A percentile compares a stretch with the other conserved stretches of the same genome.
Conservation (phyloP, 2,329 filamentous ascomycete species). For the Hortaea sp. region DNA sequence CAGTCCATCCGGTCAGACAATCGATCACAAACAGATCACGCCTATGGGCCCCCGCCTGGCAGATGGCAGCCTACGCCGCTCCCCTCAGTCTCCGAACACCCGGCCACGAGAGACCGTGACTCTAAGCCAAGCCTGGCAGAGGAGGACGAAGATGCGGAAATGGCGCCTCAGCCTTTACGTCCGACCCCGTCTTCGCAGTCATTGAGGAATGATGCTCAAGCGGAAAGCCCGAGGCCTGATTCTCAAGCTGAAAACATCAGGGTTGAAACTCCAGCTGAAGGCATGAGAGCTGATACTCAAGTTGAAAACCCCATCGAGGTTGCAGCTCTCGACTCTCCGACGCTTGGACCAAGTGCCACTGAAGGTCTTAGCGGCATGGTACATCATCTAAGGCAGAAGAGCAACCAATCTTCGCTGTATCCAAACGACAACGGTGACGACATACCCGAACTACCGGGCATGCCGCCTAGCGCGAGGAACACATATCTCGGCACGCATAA, state of each 20-base stretch:
- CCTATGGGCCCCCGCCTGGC: conserved; percentile 13
- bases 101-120: conserved; percentile 18
- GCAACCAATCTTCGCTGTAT: conserved; percentile 72
- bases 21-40: conserved; percentile 13
- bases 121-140: conserved; percentile 18
- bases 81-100: conserved; percentile 27
- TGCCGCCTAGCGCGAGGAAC: conserved; percentile 10
- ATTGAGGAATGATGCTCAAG: conserved; percentile 7
- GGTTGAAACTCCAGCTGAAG: conserved; percentile 9
- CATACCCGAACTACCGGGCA: conserved; percentile 13
- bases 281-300: background rate
- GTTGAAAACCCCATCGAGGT: conserved; percentile 8
- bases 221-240: too few relatives aligned
- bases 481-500: background rate
- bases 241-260: conserved; percentile 9
- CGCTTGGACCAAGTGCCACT: conserved; percentile 53
- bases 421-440: conserved; percentile 29
- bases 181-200: conserved; percentile 9
- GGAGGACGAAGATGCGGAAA: conserved; percentile 21
- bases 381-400: conserved; percentile 70
- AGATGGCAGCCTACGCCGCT: conserved; percentile 23
- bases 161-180: conserved; percentile 6
- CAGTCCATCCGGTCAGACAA: conserved; percentile 7
- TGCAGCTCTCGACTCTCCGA: conserved; percentile 60
- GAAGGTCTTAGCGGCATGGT: conserved; percentile 51